A percentile compares a stretch with the other conserved stretches of the same genome.
Conservation (phyloP, 2,329 filamentous ascomycete species). For the Rosellinia necatrix region DNA sequence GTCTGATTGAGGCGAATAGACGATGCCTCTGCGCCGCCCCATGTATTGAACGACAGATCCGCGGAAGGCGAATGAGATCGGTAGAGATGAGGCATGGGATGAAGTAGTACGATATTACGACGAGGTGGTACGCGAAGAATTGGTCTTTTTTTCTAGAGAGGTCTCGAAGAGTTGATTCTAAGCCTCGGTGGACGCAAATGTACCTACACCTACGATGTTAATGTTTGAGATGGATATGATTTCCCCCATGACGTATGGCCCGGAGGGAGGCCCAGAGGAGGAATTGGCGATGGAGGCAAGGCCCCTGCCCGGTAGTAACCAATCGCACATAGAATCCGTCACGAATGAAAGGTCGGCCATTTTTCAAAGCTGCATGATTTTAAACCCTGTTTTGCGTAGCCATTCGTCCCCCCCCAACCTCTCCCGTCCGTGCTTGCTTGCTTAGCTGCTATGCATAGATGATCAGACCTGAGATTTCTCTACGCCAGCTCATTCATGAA, state of each 20-base stretch:
- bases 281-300: background rate
- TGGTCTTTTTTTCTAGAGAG: conserved; percentile 2
- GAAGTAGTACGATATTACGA: conserved; percentile 22
- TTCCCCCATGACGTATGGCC: conserved; percentile 2
- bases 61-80: background rate
- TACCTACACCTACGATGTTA: conserved; percentile 22
- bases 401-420: background rate
- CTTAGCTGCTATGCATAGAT: too few relatives aligned
- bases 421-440: too few relatives aligned
- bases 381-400: background rate
- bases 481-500: background rate
- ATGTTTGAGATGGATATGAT: conserved; percentile 20
- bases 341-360: conserved; percentile 6
- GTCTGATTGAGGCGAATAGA: background rate
- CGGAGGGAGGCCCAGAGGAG: background rate
- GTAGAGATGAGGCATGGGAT: background rate
- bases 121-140: conserved; percentile 10
- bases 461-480: background rate
- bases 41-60: conserved; percentile 5
- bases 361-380: conserved; percentile 1
- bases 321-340: conserved; percentile 13
- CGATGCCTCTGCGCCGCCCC: background rate
- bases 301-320: background rate
- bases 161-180: background rate
- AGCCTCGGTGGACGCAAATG: conserved; percentile 21